Evolutionary conservation across 2,329 filamentous ascomycete genomes (phyloP).

Genomic region (Magnaporthiopsis incrustans): DNA sequence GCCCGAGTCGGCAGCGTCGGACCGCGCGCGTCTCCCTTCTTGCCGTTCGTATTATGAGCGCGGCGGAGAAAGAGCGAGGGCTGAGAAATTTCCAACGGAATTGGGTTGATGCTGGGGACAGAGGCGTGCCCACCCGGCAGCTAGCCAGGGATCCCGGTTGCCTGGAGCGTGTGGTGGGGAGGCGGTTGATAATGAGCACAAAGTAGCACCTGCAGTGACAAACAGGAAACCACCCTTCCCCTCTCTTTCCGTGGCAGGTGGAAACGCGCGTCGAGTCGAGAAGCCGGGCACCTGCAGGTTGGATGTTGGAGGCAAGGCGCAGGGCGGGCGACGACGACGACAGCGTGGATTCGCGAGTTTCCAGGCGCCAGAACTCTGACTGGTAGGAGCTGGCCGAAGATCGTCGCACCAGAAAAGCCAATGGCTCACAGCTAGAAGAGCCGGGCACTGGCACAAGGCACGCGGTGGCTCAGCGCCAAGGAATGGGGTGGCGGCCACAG

Average conservation of each 20-base stretch:
- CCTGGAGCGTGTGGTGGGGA: neutral
- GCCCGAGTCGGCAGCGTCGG: neutral
- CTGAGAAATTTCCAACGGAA: neutral
- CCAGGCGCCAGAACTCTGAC: neutral
- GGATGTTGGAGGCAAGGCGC: too few species aligned
- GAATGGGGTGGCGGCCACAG: neutral
- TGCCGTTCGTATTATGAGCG: neutral
- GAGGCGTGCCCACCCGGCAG: neutral
- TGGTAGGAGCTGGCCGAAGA: neutral
- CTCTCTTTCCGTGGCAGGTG: neutral
- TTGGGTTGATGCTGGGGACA: neutral
- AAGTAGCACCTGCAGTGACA: neutral
- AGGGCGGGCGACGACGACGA: neutral
- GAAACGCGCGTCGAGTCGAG: neutral
- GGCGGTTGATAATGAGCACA: neutral
- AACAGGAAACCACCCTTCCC: neutral
- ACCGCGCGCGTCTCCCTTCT: neutral
- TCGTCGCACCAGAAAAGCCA: neutral
- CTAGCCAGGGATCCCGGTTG: neutral
- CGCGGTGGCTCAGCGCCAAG: neutral
- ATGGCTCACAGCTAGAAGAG: neutral
- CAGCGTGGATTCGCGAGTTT: neutral
- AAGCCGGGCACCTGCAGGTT: neutral
- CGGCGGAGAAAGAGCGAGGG: neutral
- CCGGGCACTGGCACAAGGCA: neutral